phyloP scores from a whole-genome alignment of 768 basidiomycete species.

The Collybia sp. region DNA sequence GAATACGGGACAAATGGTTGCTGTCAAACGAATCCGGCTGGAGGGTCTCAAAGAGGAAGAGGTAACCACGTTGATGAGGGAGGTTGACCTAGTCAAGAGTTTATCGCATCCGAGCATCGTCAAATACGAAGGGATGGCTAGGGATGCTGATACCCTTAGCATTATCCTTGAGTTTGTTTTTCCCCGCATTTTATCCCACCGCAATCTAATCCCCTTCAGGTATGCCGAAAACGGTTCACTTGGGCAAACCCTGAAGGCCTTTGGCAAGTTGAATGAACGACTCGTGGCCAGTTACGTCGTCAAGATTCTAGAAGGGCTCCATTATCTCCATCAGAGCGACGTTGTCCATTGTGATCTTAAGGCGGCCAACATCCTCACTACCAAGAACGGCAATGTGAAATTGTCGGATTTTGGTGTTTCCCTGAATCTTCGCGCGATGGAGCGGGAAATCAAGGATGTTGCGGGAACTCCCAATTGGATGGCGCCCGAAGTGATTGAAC shows the following conservation, averaged over 20 bases:
- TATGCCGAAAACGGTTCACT: constrained; percentile 97
- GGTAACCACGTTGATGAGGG: constrained; percentile 85
- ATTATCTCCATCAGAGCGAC: constrained; percentile 85
- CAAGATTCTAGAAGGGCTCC: constrained; percentile 93
- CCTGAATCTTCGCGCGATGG: constrained; percentile 89
- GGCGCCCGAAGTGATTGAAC: constrained; percentile 96
- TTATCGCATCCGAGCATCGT: constrained; percentile 94
- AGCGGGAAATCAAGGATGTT: constrained; percentile 77
- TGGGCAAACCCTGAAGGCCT: constrained; percentile 88
- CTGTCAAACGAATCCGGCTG: constrained; percentile 93
- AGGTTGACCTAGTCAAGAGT: constrained; percentile 90
- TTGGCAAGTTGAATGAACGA: constrained; percentile 88
- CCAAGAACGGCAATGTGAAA: constrained; percentile 97
- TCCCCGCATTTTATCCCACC: constrained; percentile 8
- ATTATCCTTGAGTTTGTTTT: constrained; percentile 88
- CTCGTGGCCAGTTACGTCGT: constrained; percentile 92
- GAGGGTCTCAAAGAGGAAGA: constrained; percentile 91
- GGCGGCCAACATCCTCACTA: constrained; percentile 97
- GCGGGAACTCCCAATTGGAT: constrained; percentile 99
- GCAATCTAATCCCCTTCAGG: constrained; percentile 35
- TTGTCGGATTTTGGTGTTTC: constrained; percentile 98
- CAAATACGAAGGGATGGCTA: constrained; percentile 94
- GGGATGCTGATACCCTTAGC: constrained; percentile 84
- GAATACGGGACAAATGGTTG: constrained; percentile 95
- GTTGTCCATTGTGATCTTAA: constrained; percentile 99